These are phyloP conservation scores for Aegilops sharonensis DNA, from an alignment of 176 grass and related monocot genomes.

Conservation along the genomic window DNA sequence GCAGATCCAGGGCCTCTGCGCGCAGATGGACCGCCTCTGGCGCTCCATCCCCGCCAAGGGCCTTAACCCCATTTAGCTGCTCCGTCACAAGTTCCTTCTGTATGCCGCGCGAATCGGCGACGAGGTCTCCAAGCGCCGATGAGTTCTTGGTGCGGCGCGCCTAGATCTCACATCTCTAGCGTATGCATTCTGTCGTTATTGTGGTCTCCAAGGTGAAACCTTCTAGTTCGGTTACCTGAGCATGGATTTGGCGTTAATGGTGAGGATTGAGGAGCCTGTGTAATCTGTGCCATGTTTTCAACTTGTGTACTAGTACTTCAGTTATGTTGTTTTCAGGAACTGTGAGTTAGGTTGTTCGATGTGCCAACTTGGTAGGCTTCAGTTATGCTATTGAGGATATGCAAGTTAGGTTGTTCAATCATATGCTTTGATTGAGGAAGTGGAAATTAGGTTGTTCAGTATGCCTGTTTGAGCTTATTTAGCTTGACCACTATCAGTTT, in stretches of 20 bases:
- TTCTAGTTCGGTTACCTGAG: neutral
- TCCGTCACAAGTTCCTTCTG: neutral
- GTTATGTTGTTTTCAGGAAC: neutral
- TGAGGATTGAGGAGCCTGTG: neutral
- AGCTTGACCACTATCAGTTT: neutral
- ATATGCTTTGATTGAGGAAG: neutral
- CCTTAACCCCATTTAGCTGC: neutral
- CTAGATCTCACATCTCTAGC: neutral
- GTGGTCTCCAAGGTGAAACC: neutral
- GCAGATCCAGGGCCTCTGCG: conserved; percentile 90
- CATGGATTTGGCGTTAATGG: neutral
- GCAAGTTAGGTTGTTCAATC: neutral
- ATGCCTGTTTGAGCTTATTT: too few species aligned
- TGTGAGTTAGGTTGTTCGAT: neutral
- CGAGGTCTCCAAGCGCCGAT: neutral
- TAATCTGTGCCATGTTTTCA: neutral
- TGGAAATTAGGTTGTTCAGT: too few species aligned
- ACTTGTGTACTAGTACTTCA: neutral
- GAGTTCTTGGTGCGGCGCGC: neutral
- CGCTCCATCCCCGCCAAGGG: conserved; percentile 71
- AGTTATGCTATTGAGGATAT: neutral
- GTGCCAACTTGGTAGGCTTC: neutral
- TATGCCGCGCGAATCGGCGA: neutral
- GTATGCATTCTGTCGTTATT: neutral
- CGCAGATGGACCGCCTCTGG: conserved; percentile 96